A percentile compares a stretch with the other conserved stretches of the same genome.
Conservation (phyloP, 208 protist genomes). For the Wallacemonas sp. region DNA sequence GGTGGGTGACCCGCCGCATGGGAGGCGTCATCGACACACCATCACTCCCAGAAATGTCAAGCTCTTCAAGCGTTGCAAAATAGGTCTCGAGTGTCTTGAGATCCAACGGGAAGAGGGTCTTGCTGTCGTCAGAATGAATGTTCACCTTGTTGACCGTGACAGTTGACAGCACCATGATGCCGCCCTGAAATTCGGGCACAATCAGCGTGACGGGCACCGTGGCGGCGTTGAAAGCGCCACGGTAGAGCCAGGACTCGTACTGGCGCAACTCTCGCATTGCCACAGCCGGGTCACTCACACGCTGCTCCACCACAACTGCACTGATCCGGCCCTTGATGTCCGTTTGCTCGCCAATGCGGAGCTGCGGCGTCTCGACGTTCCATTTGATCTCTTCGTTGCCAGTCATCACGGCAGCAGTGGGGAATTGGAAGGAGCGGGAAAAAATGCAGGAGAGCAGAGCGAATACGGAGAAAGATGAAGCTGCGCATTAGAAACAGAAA, state of each 20-base stretch:
- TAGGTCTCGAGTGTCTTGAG: background rate
- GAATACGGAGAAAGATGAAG: too few relatives aligned
- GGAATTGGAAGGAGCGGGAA: background rate
- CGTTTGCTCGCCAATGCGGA: background rate
- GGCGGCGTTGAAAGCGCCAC: background rate
- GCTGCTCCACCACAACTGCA: conserved; percentile 4
- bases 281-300: background rate
- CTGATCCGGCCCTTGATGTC: background rate
- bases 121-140: background rate
- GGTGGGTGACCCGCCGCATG: background rate
- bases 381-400: background rate
- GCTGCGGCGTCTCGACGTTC: background rate
- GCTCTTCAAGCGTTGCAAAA: background rate
- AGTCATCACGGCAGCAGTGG: background rate
- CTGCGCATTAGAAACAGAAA: too few relatives aligned
- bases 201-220: conserved; percentile 1
- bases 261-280: background rate
- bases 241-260: conserved; percentile 3
- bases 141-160: background rate
- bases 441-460: background rate
- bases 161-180: background rate
- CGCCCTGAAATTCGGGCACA: background rate
- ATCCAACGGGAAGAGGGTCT: background rate
- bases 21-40: background rate
- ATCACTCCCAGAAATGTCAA: background rate